A percentile compares a stretch with the other conserved stretches of the same genome.
Evolutionary conservation across 805 yeast genomes (phyloP).

Genomic region (Peterozyma xylosa): DNA sequence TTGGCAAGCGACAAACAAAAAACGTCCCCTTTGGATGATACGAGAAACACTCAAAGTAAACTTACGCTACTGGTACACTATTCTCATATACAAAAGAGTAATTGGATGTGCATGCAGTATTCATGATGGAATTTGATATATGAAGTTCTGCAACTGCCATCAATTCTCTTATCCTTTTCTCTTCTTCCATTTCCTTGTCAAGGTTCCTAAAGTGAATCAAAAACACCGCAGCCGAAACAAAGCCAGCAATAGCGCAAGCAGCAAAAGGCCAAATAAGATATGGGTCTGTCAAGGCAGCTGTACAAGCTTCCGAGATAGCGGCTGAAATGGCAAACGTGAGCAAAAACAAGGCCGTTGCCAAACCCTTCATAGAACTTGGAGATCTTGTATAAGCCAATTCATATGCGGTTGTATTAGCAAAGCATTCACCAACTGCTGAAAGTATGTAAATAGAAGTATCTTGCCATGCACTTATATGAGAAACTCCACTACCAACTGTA

Average conservation of each 20-base stretch:
- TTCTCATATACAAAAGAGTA: no score
- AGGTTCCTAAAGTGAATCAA: conserved; percentile 22
- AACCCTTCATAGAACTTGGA: conserved; percentile 37
- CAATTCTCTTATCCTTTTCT: conserved; percentile 13
- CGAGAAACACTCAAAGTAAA: no score
- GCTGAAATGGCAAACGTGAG: conserved; percentile 35
- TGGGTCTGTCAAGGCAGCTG: conserved; percentile 33
- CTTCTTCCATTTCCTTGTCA: conserved; percentile 18
- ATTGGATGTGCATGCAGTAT: no score
- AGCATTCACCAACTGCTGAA: conserved; percentile 39
- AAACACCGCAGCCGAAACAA: conserved; percentile 21
- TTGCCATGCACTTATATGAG: conserved; percentile 20
- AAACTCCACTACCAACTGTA: conserved; percentile 16
- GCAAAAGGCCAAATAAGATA: conserved; percentile 34
- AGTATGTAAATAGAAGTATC: conserved; percentile 19
- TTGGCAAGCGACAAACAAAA: no score
- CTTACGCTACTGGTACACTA: no score
- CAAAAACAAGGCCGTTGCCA: conserved; percentile 28
- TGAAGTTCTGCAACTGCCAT: no score
- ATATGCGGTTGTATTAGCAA: conserved; percentile 35
- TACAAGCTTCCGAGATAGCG: conserved; percentile 34
- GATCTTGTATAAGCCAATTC: conserved; percentile 40
- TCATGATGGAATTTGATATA: no score
- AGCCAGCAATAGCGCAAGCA: conserved; percentile 29
- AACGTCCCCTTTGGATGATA: no score